A percentile compares a stretch with the other conserved stretches of the same genome.
Conservation (phyloP, 345 rosid species). For the Luvunga scandens region DNA sequence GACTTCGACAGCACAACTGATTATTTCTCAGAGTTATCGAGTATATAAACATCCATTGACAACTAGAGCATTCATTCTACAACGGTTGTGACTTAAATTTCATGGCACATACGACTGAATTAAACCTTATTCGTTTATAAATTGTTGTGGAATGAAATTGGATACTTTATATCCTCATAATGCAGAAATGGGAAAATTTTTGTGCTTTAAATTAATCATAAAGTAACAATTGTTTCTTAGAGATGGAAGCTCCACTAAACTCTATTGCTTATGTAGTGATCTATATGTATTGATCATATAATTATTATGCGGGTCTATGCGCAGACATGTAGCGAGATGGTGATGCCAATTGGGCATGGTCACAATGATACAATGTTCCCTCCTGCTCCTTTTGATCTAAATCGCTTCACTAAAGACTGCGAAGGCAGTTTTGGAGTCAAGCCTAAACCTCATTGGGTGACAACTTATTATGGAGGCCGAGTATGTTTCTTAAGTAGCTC, state of each 20-base stretch:
- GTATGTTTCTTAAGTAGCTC: conserved; percentile 28
- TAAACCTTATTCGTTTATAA: too few relatives aligned
- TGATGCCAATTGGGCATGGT: conserved; percentile 35
- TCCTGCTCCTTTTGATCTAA: conserved; percentile 19
- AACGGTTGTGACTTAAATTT: too few relatives aligned
- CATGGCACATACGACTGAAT: too few relatives aligned
- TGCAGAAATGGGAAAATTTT: background rate
- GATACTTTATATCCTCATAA: background rate
- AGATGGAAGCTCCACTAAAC: background rate
- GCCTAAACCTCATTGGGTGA: conserved; percentile 52
- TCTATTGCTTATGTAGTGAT: background rate
- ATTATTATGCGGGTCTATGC: background rate
- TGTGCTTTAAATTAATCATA: background rate
- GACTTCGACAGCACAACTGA: too few relatives aligned
- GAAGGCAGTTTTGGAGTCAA: conserved; percentile 39
- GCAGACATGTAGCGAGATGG: conserved; percentile 53
- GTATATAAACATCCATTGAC: too few relatives aligned
- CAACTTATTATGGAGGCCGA: conserved; percentile 50
- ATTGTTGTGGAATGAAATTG: too few relatives aligned
- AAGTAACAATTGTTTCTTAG: background rate
- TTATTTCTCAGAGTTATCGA: too few relatives aligned
- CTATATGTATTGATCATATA: too few relatives aligned
- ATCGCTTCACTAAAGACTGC: conserved; percentile 14
- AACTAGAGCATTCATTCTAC: too few relatives aligned
- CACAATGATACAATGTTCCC: conserved; percentile 38